phyloP scores from a whole-genome alignment of 2,329 filamentous ascomycete genomes.

The Didymellaceae sp. region DNA sequence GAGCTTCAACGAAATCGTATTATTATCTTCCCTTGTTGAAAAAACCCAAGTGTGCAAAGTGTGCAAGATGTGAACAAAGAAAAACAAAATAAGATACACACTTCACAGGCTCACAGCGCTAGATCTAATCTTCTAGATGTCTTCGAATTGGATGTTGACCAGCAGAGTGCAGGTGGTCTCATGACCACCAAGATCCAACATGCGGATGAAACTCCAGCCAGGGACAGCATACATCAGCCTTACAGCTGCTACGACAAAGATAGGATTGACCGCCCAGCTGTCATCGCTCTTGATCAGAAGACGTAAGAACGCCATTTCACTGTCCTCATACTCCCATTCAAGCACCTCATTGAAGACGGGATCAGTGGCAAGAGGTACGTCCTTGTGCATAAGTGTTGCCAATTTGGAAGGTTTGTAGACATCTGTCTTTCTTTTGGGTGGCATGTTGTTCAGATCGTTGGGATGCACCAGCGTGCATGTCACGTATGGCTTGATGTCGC shows the following conservation, averaged over 20 bases:
- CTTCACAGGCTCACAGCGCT: too few relatives aligned
- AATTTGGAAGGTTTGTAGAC: slow-evolving; percentile 67
- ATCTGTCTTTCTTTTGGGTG: slow-evolving; percentile 67
- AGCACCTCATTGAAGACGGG: slow-evolving; percentile 71
- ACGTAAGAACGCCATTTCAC: slow-evolving; percentile 68
- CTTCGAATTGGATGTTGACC: slow-evolving; percentile 64
- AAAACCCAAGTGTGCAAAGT: too few relatives aligned
- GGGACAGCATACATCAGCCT: slow-evolving; percentile 62
- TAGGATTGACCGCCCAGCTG: slow-evolving; percentile 66
- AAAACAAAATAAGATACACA: too few relatives aligned
- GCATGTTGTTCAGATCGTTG: slow-evolving; percentile 55
- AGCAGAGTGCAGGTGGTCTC: slow-evolving; percentile 69
- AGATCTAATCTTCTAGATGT: slow-evolving; percentile 27
- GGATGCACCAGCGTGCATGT: slow-evolving; percentile 70
- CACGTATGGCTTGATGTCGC: slow-evolving; percentile 67
- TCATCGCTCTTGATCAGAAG: slow-evolving; percentile 73
- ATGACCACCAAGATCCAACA: slow-evolving; percentile 69
- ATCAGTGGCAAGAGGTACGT: slow-evolving; percentile 66
- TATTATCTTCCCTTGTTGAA: too few relatives aligned
- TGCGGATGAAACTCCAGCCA: slow-evolving; percentile 69
- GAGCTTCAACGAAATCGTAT: too few relatives aligned
- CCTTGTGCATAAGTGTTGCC: slow-evolving; percentile 61
- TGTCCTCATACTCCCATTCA: slow-evolving; percentile 73
- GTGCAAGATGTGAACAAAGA: too few relatives aligned
- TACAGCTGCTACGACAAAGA: slow-evolving; percentile 67